phyloP scores from a whole-genome alignment of 202 grass and related monocot genomes.

The Dendrocalamus latiflorus region DNA sequence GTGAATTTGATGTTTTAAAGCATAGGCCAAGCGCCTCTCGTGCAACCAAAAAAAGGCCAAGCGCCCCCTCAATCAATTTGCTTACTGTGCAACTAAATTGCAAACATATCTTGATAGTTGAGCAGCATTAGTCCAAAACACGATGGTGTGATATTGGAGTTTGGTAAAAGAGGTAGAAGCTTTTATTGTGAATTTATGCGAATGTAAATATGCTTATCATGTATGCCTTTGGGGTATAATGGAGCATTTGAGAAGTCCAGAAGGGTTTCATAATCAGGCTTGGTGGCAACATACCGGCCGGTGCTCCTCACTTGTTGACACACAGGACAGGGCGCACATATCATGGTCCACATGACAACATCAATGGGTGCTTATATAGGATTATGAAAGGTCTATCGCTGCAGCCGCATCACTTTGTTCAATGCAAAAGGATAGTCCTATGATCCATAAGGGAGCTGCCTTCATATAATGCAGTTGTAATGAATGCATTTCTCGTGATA shows the following conservation, averaged over 20 bases:
- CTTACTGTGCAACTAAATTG: too few relatives aligned
- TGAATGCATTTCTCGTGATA: neutral
- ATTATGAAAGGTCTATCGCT: too few relatives aligned
- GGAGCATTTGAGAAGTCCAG: neutral
- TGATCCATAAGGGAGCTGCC: neutral
- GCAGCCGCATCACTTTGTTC: too few relatives aligned
- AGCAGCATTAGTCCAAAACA: neutral
- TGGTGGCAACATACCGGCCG: neutral
- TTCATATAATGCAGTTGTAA: neutral
- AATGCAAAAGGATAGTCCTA: neutral
- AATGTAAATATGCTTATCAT: neutral
- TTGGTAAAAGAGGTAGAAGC: neutral
- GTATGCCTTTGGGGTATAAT: neutral
- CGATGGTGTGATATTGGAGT: neutral
- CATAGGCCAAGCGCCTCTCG: too few relatives aligned
- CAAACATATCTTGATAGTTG: neutral
- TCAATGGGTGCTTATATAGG: too few relatives aligned
- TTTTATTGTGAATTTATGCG: too few relatives aligned
- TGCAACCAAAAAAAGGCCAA: too few relatives aligned
- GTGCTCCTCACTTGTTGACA: neutral
- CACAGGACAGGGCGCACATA: neutral
- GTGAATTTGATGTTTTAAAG: too few relatives aligned
- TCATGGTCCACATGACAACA: neutral
- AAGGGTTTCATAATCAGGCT: neutral
- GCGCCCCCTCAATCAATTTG: too few relatives aligned